These are phyloP conservation scores for Coemansia sp. DNA, from an alignment of 371 early-diverging fungal genomes.

Conservation along the genomic window DNA sequence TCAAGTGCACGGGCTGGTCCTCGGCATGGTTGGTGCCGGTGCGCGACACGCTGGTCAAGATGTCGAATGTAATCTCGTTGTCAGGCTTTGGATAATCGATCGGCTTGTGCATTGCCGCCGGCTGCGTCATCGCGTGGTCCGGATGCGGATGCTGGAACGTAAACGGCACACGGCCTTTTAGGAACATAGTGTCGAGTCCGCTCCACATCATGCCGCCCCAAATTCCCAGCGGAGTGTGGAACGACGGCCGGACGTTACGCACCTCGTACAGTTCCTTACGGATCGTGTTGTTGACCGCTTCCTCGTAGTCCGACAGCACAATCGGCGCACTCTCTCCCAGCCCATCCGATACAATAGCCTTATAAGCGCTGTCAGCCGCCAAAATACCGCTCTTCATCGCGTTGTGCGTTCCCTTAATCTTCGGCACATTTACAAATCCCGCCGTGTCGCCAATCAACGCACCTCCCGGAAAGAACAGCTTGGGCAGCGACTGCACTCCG, in stretches of 20 bases:
- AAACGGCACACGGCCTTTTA: conserved; percentile 90
- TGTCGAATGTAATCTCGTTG: conserved; percentile 89
- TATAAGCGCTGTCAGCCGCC: conserved; percentile 76
- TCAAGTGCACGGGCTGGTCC: conserved; percentile 93
- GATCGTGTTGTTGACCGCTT: conserved; percentile 87
- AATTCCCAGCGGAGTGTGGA: conserved; percentile 86
- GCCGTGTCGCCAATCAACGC: conserved; percentile 96
- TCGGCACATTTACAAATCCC: conserved; percentile 95
- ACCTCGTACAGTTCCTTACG: conserved; percentile 88
- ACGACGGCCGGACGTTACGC: conserved; percentile 91
- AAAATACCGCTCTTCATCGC: conserved; percentile 96
- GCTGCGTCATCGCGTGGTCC: conserved; percentile 77
- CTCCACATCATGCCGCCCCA: conserved; percentile 85
- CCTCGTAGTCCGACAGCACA: conserved; percentile 76
- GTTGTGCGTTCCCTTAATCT: conserved; percentile 98
- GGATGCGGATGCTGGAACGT: conserved; percentile 88
- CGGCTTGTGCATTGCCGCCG: conserved; percentile 70
- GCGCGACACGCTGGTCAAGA: conserved; percentile 88
- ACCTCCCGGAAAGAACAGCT: conserved; percentile 93
- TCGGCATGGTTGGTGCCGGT: conserved; percentile 96
- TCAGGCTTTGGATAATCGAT: conserved; percentile 98
- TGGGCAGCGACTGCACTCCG: conserved; percentile 89
- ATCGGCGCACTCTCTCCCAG: conserved; percentile 53
- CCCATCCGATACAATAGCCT: conserved; percentile 48
- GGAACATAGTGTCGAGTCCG: conserved; percentile 83